Evolutionary conservation across 306 rosid species (phyloP).

Genomic region (Cicer pinnatifidum): DNA sequence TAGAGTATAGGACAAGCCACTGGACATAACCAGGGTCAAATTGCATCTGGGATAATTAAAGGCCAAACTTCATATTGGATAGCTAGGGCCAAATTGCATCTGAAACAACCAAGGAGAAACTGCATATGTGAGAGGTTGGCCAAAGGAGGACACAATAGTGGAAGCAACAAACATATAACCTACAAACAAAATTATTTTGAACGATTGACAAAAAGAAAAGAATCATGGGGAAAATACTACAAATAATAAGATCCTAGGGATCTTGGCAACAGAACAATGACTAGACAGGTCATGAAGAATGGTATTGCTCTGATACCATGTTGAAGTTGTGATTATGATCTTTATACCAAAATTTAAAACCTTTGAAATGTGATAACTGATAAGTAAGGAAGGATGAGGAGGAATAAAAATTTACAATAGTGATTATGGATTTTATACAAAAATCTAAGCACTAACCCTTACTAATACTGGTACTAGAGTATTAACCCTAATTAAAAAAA

Average conservation of each 20-base stretch:
- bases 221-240: background rate
- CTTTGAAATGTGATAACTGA: background rate
- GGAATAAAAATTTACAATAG: background rate
- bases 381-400: background rate
- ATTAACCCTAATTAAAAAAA: background rate
- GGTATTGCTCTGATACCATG: background rate
- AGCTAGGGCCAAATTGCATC: background rate
- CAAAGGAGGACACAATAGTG: background rate
- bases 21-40: background rate
- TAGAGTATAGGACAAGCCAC: background rate
- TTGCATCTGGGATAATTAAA: background rate
- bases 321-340: background rate
- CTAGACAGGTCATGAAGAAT: background rate
- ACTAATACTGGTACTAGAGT: background rate
- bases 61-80: conserved; percentile 5
- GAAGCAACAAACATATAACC: background rate
- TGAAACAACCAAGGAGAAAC: background rate
- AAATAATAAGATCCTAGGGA: background rate
- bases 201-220: background rate
- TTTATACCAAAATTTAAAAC: background rate
- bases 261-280: background rate
- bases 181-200: background rate
- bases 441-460: background rate
- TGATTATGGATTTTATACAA: background rate
- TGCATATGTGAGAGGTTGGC: background rate